These are phyloP conservation scores for Sicyos baderoa DNA, from an alignment of 306 rosid species.

Conservation along the genomic window DNA sequence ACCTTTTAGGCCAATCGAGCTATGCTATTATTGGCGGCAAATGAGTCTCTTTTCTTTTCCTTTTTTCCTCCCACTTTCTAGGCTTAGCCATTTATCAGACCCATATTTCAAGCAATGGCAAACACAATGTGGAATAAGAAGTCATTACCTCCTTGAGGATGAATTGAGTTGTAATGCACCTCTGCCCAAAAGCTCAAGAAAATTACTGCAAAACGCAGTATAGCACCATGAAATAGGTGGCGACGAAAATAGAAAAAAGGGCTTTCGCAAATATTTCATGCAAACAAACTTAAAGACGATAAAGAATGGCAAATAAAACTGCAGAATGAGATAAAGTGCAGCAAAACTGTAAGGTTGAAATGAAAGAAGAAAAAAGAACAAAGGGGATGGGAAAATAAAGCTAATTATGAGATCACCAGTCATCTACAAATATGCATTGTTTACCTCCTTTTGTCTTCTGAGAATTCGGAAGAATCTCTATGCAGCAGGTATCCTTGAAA, in stretches of 20 bases:
- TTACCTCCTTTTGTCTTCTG: conserved; percentile 60
- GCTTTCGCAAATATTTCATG: not conserved
- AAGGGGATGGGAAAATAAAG: not conserved
- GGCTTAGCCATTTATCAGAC: not conserved
- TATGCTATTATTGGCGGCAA: too few species aligned
- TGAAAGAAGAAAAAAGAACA: not conserved
- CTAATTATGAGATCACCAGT: not conserved
- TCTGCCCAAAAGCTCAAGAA: conserved; percentile 95
- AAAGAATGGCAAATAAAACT: not conserved
- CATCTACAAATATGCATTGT: conserved; percentile 12
- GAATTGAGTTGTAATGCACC: conserved; percentile 90
- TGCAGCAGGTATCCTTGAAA: conserved; percentile 72
- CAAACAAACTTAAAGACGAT: not conserved
- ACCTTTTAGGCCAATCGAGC: too few species aligned
- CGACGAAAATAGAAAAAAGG: not conserved
- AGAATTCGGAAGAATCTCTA: conserved; percentile 70
- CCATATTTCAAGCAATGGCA: conserved; percentile 4
- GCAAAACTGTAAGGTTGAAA: not conserved
- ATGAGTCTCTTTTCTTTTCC: too few species aligned
- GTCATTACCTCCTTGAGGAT: conserved; percentile 69
- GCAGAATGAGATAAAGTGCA: not conserved
- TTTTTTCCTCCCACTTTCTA: not conserved
- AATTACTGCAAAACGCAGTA: conserved; percentile 45
- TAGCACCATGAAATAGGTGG: not conserved
- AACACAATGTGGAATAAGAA: conserved; percentile 12